Evolutionary conservation across 2,329 filamentous ascomycete species (phyloP).

Genomic region (Fusarium sp.): DNA sequence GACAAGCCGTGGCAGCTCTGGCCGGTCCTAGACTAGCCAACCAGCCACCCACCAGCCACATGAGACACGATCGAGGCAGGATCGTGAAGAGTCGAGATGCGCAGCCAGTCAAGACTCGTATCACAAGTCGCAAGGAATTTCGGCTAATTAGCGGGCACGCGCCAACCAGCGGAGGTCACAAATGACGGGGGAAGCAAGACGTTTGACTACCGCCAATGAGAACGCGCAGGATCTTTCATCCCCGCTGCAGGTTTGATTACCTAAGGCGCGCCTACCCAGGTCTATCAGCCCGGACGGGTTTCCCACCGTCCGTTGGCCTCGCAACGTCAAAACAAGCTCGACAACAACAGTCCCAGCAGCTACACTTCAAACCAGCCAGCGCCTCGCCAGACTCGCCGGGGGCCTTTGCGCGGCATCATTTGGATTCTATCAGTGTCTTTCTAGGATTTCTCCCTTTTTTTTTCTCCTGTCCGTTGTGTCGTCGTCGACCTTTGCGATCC

Average conservation of each 20-base stretch:
- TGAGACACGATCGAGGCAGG: slow-evolving; percentile 31
- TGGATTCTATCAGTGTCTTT: slow-evolving; percentile 18
- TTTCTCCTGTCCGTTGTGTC: slow-evolving; percentile 15
- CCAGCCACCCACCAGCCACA: slow-evolving; percentile 24
- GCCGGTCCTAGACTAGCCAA: slow-evolving; percentile 24
- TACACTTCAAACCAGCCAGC: slow-evolving; percentile 45
- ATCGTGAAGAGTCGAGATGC: slow-evolving; percentile 25
- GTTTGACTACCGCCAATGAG: slow-evolving; percentile 1
- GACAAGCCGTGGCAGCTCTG: slow-evolving; percentile 15
- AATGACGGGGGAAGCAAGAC: slow-evolving; percentile 11
- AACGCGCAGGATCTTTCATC: slow-evolving; percentile 31
- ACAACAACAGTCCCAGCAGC: slow-evolving; percentile 53
- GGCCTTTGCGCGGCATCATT: slow-evolving; percentile 34
- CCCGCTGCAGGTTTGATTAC: slow-evolving; percentile 38
- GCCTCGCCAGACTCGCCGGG: slow-evolving; percentile 40
- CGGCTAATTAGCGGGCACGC: slow-evolving; percentile 40
- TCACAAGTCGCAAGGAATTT: slow-evolving; percentile 37
- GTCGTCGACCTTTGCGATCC: not conserved
- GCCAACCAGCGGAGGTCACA: slow-evolving; percentile 12
- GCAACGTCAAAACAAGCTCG: slow-evolving; percentile 57
- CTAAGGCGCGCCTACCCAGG: slow-evolving; percentile 31
- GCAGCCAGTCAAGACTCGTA: slow-evolving; percentile 33
- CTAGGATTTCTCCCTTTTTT: slow-evolving; percentile 28
- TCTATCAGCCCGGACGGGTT: slow-evolving; percentile 37
- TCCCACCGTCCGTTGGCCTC: slow-evolving; percentile 57